Percentiles rank a stretch among this genome's conserved stretches.
These are phyloP conservation scores for Penicillium sp. DNA, from an alignment of 2,329 filamentous ascomycete species.

Conservation along the genomic window DNA sequence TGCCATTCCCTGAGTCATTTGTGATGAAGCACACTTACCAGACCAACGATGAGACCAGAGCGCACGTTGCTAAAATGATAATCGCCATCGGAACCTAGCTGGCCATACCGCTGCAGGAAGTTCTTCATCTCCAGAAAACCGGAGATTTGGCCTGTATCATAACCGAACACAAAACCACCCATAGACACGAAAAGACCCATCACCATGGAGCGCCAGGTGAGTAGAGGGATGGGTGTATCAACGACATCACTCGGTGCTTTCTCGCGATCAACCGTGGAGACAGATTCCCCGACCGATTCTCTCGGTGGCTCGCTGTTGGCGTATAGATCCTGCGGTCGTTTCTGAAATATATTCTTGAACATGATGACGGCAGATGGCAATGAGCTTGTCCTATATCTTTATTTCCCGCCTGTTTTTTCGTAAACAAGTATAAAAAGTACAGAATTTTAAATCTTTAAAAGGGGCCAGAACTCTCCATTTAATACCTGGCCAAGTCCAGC, in stretches of 20 bases:
- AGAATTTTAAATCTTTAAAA: not conserved
- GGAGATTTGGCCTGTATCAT: conserved; percentile 50
- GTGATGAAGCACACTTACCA: conserved; percentile 34
- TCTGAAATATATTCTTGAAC: conserved; percentile 23
- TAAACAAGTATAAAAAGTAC: not conserved
- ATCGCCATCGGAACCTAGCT: conserved; percentile 32
- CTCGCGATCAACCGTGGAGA: conserved; percentile 24
- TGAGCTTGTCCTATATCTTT: not conserved
- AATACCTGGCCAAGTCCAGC: conserved; percentile 11
- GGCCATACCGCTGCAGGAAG: conserved; percentile 44
- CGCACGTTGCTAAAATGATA: conserved; percentile 47
- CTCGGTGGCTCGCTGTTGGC: conserved; percentile 10
- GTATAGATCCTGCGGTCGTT: conserved; percentile 19
- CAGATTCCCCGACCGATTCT: conserved; percentile 22
- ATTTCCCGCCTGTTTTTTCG: not conserved
- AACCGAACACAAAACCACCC: conserved; percentile 50
- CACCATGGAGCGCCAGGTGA: conserved; percentile 38
- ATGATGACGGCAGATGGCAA: conserved; percentile 8
- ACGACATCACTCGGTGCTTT: conserved; percentile 22
- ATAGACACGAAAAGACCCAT: conserved; percentile 48
- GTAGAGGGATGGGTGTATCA: conserved; percentile 34
- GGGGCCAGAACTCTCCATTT: not conserved
- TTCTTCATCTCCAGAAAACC: conserved; percentile 49
- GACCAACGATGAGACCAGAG: conserved; percentile 47
- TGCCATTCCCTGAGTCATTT: not conserved